Conservation (phyloP, 768 basidiomycete genomes). For the Auriscalpium vulgare region DNA sequence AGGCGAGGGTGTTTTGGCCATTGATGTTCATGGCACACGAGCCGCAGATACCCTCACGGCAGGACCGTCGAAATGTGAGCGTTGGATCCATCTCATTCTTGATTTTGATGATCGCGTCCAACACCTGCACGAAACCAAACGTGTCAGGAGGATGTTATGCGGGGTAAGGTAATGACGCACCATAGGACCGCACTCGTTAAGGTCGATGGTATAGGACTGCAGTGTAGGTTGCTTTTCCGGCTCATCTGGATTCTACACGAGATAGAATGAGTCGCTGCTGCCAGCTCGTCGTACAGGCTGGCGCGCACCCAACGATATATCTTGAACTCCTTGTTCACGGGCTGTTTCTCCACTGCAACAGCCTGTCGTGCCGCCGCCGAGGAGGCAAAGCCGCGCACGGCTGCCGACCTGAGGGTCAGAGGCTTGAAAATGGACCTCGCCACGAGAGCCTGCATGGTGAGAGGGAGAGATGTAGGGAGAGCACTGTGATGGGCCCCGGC, state of each 20-base stretch:
- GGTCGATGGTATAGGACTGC: conserved; percentile 86
- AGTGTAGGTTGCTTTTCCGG: conserved; percentile 86
- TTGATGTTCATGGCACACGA: conserved; percentile 99
- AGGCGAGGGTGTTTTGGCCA: conserved; percentile 96
- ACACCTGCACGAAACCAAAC: conserved; percentile 37
- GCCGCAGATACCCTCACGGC: conserved; percentile 94
- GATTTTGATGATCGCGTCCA: conserved; percentile 95
- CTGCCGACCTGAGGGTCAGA: not conserved
- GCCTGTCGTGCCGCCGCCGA: conserved; percentile 26
- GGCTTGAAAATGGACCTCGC: conserved; percentile 1
- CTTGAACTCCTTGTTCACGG: conserved; percentile 88
- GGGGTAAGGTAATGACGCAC: conserved; percentile 27
- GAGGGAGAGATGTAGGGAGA: not conserved
- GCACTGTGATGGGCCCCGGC: not conserved
- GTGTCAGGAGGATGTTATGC: not conserved
- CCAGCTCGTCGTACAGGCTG: too few relatives aligned
- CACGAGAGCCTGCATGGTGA: not conserved
- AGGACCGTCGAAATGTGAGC: conserved; percentile 89
- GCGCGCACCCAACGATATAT: conserved; percentile 92
- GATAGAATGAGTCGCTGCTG: not conserved
- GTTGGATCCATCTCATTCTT: conserved; percentile 99
- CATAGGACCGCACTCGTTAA: conserved; percentile 96
- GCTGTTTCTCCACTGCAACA: conserved; percentile 57
- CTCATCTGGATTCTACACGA: conserved; percentile 80
- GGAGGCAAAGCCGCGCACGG: conserved; percentile 21